phyloP scores from a whole-genome alignment of 805 yeast genomes.

The Starmerella kuoi region DNA sequence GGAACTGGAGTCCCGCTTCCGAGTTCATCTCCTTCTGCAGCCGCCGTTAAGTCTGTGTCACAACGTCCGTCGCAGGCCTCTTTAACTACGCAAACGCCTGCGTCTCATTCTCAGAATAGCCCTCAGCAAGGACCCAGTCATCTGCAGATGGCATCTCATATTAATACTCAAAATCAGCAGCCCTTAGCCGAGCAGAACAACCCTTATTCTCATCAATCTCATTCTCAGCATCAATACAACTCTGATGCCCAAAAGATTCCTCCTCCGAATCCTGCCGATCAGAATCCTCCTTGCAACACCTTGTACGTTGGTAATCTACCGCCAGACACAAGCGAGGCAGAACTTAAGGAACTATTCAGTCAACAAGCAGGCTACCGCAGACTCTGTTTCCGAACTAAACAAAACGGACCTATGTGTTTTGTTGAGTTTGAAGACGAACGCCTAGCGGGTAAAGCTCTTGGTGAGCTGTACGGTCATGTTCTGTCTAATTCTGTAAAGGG shows the following conservation, averaged over 20 bases:
- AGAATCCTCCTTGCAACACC: slow-evolving; percentile 97
- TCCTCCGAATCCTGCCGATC: slow-evolving; percentile 92
- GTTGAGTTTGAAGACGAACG: slow-evolving; percentile 96
- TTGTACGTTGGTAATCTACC: slow-evolving; percentile 94
- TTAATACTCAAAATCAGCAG: not conserved
- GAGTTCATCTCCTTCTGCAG: not conserved
- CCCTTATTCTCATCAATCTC: not conserved
- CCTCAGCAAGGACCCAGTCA: not conserved
- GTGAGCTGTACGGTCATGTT: slow-evolving; percentile 86
- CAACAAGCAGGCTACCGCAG: slow-evolving; percentile 89
- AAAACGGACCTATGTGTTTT: slow-evolving; percentile 94
- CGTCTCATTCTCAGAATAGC: not conserved
- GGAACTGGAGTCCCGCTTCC: slow-evolving; percentile 1
- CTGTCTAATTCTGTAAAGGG: slow-evolving; percentile 84
- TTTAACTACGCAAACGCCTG: not conserved
- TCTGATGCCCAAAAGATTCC: slow-evolving; percentile 25
- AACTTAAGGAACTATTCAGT: slow-evolving; percentile 72
- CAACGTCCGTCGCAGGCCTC: slow-evolving; percentile 1
- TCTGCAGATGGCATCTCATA: not conserved
- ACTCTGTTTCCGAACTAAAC: slow-evolving; percentile 78
- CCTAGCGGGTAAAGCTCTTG: slow-evolving; percentile 84
- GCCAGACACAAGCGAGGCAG: slow-evolving; percentile 91
- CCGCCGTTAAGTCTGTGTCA: not conserved
- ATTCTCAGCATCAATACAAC: not conserved
- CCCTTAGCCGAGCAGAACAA: not conserved